A percentile compares a stretch with the other conserved stretches of the same genome.
phyloP scores from a whole-genome alignment of 2,329 filamentous ascomycete genomes.

The Talaromyces sp. region DNA sequence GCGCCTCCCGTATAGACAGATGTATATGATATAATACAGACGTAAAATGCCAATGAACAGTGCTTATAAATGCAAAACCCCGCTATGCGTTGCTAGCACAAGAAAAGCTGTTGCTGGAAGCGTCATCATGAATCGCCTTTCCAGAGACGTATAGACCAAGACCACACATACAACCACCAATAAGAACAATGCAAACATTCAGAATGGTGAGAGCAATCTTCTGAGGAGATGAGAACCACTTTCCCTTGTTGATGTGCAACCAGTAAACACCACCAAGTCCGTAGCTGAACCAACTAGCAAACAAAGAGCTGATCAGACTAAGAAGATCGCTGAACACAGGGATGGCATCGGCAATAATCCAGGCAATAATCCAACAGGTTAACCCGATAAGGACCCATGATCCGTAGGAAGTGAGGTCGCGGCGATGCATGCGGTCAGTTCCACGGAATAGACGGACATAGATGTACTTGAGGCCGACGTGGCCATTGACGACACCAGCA shows the following conservation, averaged over 20 bases:
- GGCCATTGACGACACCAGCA: conserved; percentile 69
- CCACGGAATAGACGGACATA: conserved; percentile 65
- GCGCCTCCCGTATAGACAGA: conserved; percentile 5
- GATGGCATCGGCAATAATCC: conserved; percentile 69
- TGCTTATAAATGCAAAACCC: background rate
- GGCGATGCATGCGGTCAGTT: conserved; percentile 56
- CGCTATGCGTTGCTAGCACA: conserved; percentile 38
- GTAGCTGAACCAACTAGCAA: conserved; percentile 67
- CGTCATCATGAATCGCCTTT: conserved; percentile 25
- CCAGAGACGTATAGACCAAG: conserved; percentile 32
- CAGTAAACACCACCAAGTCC: conserved; percentile 50
- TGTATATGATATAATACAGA: conserved; percentile 3
- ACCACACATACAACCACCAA: conserved; percentile 33
- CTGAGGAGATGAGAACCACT: conserved; percentile 43
- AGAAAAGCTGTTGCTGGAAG: conserved; percentile 41
- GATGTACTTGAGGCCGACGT: conserved; percentile 67
- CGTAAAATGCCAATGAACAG: background rate
- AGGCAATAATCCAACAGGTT: conserved; percentile 62
- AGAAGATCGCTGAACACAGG: conserved; percentile 69
- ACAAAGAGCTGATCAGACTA: conserved; percentile 63
- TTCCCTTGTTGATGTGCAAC: conserved; percentile 52
- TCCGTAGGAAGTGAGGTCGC: conserved; percentile 53
- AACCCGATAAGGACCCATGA: conserved; percentile 64
- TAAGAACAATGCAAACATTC: conserved; percentile 47
- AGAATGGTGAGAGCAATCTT: conserved; percentile 51